phyloP scores from a whole-genome alignment of 2,329 filamentous ascomycete genomes.

The Colletotrichum acutatum region DNA sequence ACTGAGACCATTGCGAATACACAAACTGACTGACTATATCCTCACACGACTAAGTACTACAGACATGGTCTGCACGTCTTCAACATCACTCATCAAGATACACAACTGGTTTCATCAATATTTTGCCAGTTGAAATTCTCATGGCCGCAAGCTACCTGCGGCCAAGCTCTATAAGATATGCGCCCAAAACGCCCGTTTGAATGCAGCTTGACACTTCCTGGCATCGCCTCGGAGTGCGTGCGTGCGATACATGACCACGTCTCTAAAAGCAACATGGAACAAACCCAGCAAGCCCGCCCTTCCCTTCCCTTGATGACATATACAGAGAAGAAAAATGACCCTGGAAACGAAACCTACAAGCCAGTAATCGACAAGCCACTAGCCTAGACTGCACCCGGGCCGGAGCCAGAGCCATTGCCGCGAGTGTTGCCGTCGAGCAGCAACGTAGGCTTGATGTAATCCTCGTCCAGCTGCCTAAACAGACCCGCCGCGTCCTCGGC shows the following conservation, averaged over 20 bases:
- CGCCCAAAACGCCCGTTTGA: conserved; percentile 23
- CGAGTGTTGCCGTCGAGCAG: conserved; percentile 72
- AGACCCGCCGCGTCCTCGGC: conserved; percentile 89
- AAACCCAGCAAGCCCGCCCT: neutral
- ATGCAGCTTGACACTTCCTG: conserved; percentile 17
- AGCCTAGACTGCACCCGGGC: conserved; percentile 7
- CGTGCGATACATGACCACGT: conserved; percentile 2
- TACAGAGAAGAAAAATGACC: neutral
- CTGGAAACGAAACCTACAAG: neutral
- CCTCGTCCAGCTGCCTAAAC: conserved; percentile 93
- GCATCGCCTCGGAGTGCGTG: conserved; percentile 13
- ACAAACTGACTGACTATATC: no score
- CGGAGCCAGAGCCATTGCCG: conserved; percentile 27
- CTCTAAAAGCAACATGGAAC: neutral
- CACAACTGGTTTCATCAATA: no score
- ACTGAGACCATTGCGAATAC: no score
- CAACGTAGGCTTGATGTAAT: conserved; percentile 92
- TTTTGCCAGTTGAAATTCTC: neutral
- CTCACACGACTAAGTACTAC: no score
- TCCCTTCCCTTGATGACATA: neutral
- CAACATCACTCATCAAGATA: no score
- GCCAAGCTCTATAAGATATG: conserved; percentile 18
- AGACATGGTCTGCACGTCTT: no score
- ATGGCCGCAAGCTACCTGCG: neutral
- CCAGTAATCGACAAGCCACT: neutral